phyloP scores from a whole-genome alignment of 129 eudicot species.

The Artemisia annua region DNA sequence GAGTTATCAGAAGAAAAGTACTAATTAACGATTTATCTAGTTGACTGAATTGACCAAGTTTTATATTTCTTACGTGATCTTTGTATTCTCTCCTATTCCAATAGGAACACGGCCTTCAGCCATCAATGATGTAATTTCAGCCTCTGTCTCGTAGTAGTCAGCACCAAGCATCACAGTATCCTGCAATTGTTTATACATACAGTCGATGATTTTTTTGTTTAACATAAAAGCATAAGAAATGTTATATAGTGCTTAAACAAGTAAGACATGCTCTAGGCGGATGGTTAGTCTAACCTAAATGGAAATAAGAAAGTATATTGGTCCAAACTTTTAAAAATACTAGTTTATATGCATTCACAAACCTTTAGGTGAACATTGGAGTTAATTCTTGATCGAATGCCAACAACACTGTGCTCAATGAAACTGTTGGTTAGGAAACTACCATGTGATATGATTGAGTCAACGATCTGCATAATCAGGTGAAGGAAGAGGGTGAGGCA shows the following conservation, averaged over 20 bases:
- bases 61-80: constrained; percentile 54
- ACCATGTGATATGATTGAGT: constrained; percentile 91
- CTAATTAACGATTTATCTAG: background rate
- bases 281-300: background rate
- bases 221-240: constrained; percentile 6
- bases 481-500: constrained; percentile 16
- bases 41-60: background rate
- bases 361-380: constrained; percentile 87
- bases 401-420: constrained; percentile 90
- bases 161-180: constrained; percentile 99
- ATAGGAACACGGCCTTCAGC: constrained; percentile 90
- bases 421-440: constrained; percentile 72
- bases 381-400: constrained; percentile 85
- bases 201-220: constrained; percentile 2
- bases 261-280: background rate
- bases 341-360: constrained; percentile 21
- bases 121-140: constrained; percentile 57
- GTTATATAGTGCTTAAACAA: background rate
- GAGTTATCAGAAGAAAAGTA: constrained; percentile 4
- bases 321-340: background rate
- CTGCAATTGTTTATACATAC: constrained; percentile 42
- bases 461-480: constrained; percentile 65
- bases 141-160: constrained; percentile 92
- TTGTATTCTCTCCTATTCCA: constrained; percentile 93
- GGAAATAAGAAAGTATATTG: constrained; percentile 10